Evolutionary conservation across 768 basidiomycete genomes (phyloP).

Genomic region (Clitopilus passeckerianus): DNA sequence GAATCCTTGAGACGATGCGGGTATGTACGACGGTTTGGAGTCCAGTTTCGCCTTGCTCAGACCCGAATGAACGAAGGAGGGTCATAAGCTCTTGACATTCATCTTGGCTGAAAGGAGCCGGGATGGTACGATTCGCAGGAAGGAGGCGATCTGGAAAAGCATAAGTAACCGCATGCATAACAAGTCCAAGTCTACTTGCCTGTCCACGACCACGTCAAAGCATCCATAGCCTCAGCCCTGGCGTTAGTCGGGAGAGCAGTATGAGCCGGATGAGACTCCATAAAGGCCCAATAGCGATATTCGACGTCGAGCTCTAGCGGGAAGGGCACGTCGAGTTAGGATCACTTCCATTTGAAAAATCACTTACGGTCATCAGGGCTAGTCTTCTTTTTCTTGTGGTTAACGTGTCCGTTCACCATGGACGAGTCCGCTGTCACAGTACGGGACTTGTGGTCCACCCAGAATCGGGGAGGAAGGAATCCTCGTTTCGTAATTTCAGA

Average conservation of each 20-base stretch:
- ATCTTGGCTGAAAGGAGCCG: constrained; percentile 68
- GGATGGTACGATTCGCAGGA: constrained; percentile 47
- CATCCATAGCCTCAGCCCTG: constrained; percentile 66
- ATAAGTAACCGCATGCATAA: neutral
- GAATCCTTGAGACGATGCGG: constrained; percentile 62
- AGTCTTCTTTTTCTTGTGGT: constrained; percentile 16
- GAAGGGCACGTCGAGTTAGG: neutral
- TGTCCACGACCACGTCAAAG: constrained; percentile 77
- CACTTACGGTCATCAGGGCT: constrained; percentile 41
- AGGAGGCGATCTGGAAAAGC: constrained; percentile 55
- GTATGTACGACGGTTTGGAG: constrained; percentile 50
- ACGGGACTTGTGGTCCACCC: constrained; percentile 64
- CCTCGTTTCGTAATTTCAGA: constrained; percentile 20
- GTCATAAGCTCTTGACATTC: constrained; percentile 74
- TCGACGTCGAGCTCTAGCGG: constrained; percentile 66
- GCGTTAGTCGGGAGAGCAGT: constrained; percentile 49
- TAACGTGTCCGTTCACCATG: constrained; percentile 17
- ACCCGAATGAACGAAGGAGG: constrained; percentile 44
- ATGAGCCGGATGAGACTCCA: constrained; percentile 78
- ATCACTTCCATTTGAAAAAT: neutral
- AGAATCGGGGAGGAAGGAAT: constrained; percentile 38
- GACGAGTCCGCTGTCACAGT: constrained; percentile 44
- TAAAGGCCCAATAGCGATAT: constrained; percentile 78
- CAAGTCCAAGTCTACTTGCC: constrained; percentile 29
- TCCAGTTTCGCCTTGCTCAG: constrained; percentile 29